A percentile compares a stretch with the other conserved stretches of the same genome.
Conservation (phyloP, 495 filamentous ascomycete species). For the Tuber calosporum region DNA sequence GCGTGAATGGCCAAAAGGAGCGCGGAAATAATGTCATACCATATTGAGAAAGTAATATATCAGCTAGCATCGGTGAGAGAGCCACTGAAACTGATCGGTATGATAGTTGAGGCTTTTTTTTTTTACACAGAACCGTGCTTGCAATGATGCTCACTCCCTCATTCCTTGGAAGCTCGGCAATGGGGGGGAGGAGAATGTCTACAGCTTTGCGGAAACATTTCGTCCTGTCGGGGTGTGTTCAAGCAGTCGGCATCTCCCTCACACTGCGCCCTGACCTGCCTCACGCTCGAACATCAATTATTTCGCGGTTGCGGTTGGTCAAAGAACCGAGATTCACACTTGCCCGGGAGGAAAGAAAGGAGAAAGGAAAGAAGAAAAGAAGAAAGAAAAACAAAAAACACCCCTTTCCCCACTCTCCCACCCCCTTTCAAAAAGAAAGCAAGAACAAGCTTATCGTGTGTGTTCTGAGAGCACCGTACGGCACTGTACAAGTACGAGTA, state of each 20-base stretch:
- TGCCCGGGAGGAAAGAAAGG: too few species aligned
- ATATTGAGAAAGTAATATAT: neutral
- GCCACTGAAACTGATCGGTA: neutral
- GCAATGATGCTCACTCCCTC: neutral
- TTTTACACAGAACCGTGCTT: neutral
- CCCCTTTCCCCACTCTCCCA: neutral
- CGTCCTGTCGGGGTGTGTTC: neutral
- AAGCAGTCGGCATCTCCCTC: neutral
- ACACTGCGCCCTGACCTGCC: neutral
- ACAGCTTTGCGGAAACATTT: neutral
- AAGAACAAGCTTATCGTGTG: constrained; percentile 2
- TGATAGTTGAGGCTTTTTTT: neutral
- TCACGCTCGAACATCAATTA: neutral
- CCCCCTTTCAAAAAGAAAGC: neutral
- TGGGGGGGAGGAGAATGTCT: neutral
- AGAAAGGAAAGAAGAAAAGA: neutral
- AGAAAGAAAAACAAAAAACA: neutral
- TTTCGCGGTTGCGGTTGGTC: neutral
- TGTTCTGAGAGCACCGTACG: too few species aligned
- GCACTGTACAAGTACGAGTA: too few species aligned
- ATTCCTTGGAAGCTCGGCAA: neutral
- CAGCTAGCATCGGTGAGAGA: neutral
- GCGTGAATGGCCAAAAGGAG: neutral
- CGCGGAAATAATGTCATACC: neutral
- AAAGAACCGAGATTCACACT: neutral